A percentile compares a stretch with the other conserved stretches of the same genome.
These are phyloP conservation scores for Brettanomyces anomalus DNA, from an alignment of 805 yeast genomes.

Conservation along the genomic window DNA sequence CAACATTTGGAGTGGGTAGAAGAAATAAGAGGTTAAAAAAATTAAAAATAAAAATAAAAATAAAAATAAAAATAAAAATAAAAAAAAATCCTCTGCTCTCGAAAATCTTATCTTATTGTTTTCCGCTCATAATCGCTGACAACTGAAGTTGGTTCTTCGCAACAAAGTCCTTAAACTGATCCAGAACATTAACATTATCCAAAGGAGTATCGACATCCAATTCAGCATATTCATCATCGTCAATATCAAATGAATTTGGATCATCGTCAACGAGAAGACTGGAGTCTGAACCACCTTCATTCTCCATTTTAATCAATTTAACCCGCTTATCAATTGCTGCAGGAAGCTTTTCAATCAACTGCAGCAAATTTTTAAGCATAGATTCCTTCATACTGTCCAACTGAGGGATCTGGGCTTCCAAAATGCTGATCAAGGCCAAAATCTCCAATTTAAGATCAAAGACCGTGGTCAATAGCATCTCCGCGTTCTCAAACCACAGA, in stretches of 20 bases:
- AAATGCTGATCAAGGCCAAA: slow-evolving; percentile 33
- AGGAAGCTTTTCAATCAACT: slow-evolving; percentile 37
- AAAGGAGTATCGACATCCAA: slow-evolving; percentile 24
- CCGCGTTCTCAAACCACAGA: slow-evolving; percentile 40
- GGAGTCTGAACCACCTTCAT: slow-evolving; percentile 15
- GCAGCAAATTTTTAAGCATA: slow-evolving; percentile 28
- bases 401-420: slow-evolving; percentile 26
- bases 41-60: too few species aligned
- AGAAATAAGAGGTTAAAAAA: too few species aligned
- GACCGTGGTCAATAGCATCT: slow-evolving; percentile 37
- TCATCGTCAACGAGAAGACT: slow-evolving; percentile 13
- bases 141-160: neutral
- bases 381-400: slow-evolving; percentile 17
- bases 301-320: slow-evolving; percentile 28
- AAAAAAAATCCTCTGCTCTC: too few species aligned
- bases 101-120: too few species aligned
- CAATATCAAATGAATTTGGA: slow-evolving; percentile 13
- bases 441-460: slow-evolving; percentile 48
- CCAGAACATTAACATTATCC: slow-evolving; percentile 24
- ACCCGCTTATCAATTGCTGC: slow-evolving; percentile 39
- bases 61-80: too few species aligned
- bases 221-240: slow-evolving; percentile 22
- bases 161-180: slow-evolving; percentile 21
- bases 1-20: neutral
- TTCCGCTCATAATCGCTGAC: neutral